Evolutionary conservation across 352 stramenopile species (phyloP).

Genomic region (Globisporangium rhizosaccharum): DNA sequence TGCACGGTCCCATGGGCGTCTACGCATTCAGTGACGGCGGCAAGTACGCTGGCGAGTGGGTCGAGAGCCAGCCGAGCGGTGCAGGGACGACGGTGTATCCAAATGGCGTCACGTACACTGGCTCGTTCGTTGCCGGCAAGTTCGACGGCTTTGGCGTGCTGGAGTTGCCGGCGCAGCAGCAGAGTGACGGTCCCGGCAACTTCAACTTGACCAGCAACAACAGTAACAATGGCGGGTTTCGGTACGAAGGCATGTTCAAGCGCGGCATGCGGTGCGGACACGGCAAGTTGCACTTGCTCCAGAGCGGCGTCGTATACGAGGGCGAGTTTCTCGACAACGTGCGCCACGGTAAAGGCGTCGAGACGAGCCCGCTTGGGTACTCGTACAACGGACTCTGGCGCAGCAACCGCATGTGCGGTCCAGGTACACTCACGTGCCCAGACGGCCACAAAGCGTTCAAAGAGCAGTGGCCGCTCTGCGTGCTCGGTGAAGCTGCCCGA

Average conservation of each 20-base stretch:
- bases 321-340: constrained; percentile 64
- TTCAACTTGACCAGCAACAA: neutral
- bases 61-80: constrained; percentile 30
- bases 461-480: constrained; percentile 43
- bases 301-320: constrained; percentile 47
- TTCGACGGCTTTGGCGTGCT: constrained; percentile 65
- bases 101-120: constrained; percentile 67
- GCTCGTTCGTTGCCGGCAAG: constrained; percentile 42
- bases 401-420: constrained; percentile 52
- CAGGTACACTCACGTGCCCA: constrained; percentile 34
- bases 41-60: constrained; percentile 60
- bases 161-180: constrained; percentile 24
- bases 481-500: constrained; percentile 57
- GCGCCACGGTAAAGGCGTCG: constrained; percentile 50
- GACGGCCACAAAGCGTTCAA: constrained; percentile 42
- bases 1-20: constrained; percentile 55
- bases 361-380: constrained; percentile 59
- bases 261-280: constrained; percentile 34
- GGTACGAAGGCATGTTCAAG: constrained; percentile 60
- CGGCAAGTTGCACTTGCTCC: constrained; percentile 37
- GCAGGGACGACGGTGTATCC: constrained; percentile 53
- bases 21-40: constrained; percentile 69
- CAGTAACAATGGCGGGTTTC: constrained; percentile 19
- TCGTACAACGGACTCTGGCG: constrained; percentile 47
- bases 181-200: neutral